Base-by-base conservation (phyloP, 768 basidiomycete genomes). In the Boletus sp. region DNA sequence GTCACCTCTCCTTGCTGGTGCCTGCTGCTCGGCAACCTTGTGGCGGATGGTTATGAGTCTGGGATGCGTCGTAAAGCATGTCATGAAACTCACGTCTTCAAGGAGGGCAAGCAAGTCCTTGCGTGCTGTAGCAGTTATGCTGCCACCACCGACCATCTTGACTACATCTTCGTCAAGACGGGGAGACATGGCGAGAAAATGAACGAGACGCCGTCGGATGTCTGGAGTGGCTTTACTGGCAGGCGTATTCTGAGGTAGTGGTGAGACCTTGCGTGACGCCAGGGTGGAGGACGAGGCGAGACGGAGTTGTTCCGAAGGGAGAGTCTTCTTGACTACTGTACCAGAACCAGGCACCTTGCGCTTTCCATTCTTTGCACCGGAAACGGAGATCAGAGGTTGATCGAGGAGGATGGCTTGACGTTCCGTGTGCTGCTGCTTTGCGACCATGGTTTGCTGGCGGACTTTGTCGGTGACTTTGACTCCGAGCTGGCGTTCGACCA, bases 401-500 rank as follows among this genome's bases (percentile, higher is more conserved):
- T 79, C 75, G 64, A 71, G 80, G 53, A 69, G 71, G 67, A 67
- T 80, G 62, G 67, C 78, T 73, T 60, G 78, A 56, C 68, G 85
- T 71, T 71, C 86, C 65, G 64, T 77, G 63, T 70, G 81, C 76
- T 71, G 79, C 60, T 75, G 74, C 78, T 75, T 78, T 65, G 72
- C 79, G 73, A 56, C 73, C 78, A 65, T 77, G 66, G 61, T 74
- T 58, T 50, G 81, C 76, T 59, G 75, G 75, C 74, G 83, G 69
- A 73, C 79, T 69, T 65, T 81, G 70, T 63, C 76, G 55, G 64
- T 76, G 56, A 76, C 69, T 40, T 69, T 75, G 44, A 71, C 65
- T 62, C 75, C 80, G 36, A 89, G 78, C 63, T 89, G 79, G 48
- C 82, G 82, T 49, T 85, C 83, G 50, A 91, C 83, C 36, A 75